Conservation (phyloP, 495 filamentous ascomycete species). For the Talaromyces adpressus region DNA sequence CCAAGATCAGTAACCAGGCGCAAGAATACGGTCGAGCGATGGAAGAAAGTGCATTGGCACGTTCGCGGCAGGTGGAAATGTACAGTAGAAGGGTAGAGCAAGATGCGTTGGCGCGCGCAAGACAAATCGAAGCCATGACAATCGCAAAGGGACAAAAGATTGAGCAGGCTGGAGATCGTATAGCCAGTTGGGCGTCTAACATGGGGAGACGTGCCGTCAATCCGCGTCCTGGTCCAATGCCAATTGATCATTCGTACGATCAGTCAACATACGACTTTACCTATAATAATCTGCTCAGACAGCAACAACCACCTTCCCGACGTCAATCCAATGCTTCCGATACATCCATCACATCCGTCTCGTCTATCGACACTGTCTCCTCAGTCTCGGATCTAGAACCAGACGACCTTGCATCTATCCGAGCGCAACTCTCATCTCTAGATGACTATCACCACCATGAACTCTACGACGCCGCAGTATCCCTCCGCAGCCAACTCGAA, state of each 20-base stretch:
- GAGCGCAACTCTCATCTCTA: slow-evolving; percentile 31
- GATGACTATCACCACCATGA: slow-evolving; percentile 34
- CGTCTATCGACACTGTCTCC: slow-evolving; percentile 36
- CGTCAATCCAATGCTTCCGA: slow-evolving; percentile 28
- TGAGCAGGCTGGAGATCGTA: slow-evolving; percentile 6
- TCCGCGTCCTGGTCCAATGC: background rate
- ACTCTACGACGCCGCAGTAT: slow-evolving; percentile 31
- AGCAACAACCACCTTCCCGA: slow-evolving; percentile 17
- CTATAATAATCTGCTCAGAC: background rate
- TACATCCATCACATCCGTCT: slow-evolving; percentile 32
- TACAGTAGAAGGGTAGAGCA: slow-evolving; percentile 36
- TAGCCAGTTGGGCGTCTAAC: slow-evolving; percentile 1
- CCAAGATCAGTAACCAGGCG: slow-evolving; percentile 35
- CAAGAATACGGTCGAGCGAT: slow-evolving; percentile 33
- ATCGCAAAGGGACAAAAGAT: slow-evolving; percentile 22
- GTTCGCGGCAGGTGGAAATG: slow-evolving; percentile 36
- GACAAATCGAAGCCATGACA: slow-evolving; percentile 37
- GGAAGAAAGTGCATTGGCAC: slow-evolving; percentile 35
- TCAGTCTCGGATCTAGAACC: slow-evolving; percentile 35
- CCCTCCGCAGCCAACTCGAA: slow-evolving; percentile 31
- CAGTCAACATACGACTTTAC: background rate
- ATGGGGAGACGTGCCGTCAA: slow-evolving; percentile 1
- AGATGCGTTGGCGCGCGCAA: slow-evolving; percentile 32
- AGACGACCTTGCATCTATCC: slow-evolving; percentile 34
- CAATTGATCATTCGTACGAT: background rate